phyloP scores from a whole-genome alignment of 805 yeast species.

The baker's yeast (Saccharomyces cerevisiae) region DNA sequence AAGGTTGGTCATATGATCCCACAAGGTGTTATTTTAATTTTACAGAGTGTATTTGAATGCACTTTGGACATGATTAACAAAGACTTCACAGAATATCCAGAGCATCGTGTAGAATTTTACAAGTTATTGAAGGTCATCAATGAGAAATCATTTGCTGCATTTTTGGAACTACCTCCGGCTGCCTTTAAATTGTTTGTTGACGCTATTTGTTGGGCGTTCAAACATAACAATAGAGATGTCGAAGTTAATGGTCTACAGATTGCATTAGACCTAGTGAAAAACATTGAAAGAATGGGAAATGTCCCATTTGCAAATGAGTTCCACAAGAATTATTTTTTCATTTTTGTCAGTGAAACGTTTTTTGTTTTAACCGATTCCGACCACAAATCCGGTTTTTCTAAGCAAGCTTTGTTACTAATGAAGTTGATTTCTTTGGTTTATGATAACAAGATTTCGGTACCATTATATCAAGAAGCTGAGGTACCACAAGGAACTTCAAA shows the following conservation, averaged over 20 bases:
- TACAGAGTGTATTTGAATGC: constrained; percentile 88
- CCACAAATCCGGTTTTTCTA: constrained; percentile 91
- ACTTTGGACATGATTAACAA: constrained; percentile 92
- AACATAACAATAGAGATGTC: constrained; percentile 94
- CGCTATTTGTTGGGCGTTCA: constrained; percentile 96
- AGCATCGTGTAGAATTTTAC: constrained; percentile 94
- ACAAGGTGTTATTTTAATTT: constrained; percentile 76
- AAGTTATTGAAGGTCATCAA: constrained; percentile 82
- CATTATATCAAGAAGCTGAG: constrained; percentile 71
- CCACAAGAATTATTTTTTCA: constrained; percentile 80
- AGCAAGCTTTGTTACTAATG: constrained; percentile 78
- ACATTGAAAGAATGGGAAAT: constrained; percentile 70
- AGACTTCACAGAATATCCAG: constrained; percentile 94
- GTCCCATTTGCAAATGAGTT: constrained; percentile 72
- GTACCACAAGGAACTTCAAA: constrained; percentile 84
- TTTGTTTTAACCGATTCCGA: constrained; percentile 93
- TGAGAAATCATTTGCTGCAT: constrained; percentile 73
- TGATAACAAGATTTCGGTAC: constrained; percentile 61
- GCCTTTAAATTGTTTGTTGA: constrained; percentile 87
- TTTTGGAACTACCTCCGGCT: constrained; percentile 80
- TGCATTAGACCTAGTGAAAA: constrained; percentile 73
- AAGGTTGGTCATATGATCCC: constrained; percentile 85
- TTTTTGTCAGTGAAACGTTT: constrained; percentile 85
- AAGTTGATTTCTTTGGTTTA: constrained; percentile 78
- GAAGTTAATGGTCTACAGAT: constrained; percentile 85